Conservation (phyloP, 768 basidiomycete genomes). For the Pilatotrama ljubarskyi region DNA sequence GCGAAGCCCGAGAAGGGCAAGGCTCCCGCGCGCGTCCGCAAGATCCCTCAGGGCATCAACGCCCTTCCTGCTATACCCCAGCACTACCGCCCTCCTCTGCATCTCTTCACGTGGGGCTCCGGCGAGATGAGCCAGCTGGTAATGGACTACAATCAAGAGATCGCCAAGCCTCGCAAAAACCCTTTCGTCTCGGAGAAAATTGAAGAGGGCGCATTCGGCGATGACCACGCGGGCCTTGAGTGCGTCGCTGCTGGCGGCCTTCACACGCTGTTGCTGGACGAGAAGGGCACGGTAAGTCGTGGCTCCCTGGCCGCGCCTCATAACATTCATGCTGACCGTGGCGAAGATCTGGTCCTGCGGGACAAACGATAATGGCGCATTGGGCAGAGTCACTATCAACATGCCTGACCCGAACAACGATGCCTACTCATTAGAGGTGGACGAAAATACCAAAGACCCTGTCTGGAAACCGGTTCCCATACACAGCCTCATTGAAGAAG, state of each 20-base stretch:
- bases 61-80: conserved; percentile 59
- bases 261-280: conserved; percentile 87
- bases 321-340: neutral
- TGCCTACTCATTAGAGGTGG: conserved; percentile 54
- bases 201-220: conserved; percentile 67
- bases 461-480: conserved; percentile 46
- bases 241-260: conserved; percentile 81
- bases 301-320: conserved; percentile 6
- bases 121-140: conserved; percentile 97
- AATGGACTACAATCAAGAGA: conserved; percentile 70
- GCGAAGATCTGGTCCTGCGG: conserved; percentile 81
- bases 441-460: conserved; percentile 29
- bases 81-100: conserved; percentile 61
- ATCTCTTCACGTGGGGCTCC: conserved; percentile 86
- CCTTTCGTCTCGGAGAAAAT: conserved; percentile 77
- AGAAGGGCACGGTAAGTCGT: conserved; percentile 79
- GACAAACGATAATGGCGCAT: conserved; percentile 85
- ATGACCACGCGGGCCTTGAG: conserved; percentile 76
- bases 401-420: conserved; percentile 61
- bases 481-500: conserved; percentile 68
- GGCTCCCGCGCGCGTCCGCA: conserved; percentile 14
- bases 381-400: conserved; percentile 73
- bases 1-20: conserved; percentile 16
- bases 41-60: conserved; percentile 40
- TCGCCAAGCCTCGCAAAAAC: conserved; percentile 75